phyloP scores from a whole-genome alignment of 2,329 filamentous ascomycete species.

The Ascochyta lentis region DNA sequence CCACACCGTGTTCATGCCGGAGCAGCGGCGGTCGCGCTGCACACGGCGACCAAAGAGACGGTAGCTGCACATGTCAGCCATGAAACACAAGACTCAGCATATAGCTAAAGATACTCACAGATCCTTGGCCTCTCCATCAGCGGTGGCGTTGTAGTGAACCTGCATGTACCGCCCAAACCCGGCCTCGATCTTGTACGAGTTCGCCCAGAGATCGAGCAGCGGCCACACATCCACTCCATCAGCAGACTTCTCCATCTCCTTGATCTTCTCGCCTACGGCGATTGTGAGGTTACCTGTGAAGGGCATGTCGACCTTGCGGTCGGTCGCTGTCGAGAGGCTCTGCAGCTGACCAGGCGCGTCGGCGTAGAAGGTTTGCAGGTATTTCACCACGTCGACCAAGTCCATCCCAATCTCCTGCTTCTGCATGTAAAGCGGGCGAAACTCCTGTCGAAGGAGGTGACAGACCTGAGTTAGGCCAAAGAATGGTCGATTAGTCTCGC shows the following conservation, averaged over 20 bases:
- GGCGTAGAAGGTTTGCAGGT: slow-evolving; percentile 32
- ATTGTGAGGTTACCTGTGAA: slow-evolving; percentile 39
- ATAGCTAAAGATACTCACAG: slow-evolving; percentile 25
- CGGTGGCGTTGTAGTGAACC: slow-evolving; percentile 17
- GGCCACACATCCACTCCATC: slow-evolving; percentile 32
- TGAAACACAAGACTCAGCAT: no score
- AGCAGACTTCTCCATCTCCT: slow-evolving; percentile 12
- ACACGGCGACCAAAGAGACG: slow-evolving; percentile 40
- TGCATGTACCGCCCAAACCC: slow-evolving; percentile 40
- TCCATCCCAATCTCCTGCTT: slow-evolving; percentile 39
- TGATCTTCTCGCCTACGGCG: slow-evolving; percentile 27
- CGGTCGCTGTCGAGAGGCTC: slow-evolving; percentile 3
- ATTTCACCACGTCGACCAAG: slow-evolving; percentile 26
- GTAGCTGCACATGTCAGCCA: slow-evolving; percentile 23
- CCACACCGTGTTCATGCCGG: slow-evolving; percentile 34
- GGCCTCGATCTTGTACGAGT: slow-evolving; percentile 35
- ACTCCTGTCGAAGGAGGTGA: slow-evolving; percentile 35
- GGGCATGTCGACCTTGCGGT: slow-evolving; percentile 22
- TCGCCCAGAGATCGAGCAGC: slow-evolving; percentile 39
- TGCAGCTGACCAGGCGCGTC: slow-evolving; percentile 3
- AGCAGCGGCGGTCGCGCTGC: slow-evolving; percentile 26
- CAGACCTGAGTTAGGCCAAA: slow-evolving; percentile 37
- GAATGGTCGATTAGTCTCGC: slow-evolving; percentile 33
- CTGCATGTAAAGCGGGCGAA: slow-evolving; percentile 30
- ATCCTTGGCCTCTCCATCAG: slow-evolving; percentile 43